Percentiles rank a stretch among this genome's conserved stretches.
Conservation (phyloP, 768 basidiomycete species). For the Lactarius tabidus region DNA sequence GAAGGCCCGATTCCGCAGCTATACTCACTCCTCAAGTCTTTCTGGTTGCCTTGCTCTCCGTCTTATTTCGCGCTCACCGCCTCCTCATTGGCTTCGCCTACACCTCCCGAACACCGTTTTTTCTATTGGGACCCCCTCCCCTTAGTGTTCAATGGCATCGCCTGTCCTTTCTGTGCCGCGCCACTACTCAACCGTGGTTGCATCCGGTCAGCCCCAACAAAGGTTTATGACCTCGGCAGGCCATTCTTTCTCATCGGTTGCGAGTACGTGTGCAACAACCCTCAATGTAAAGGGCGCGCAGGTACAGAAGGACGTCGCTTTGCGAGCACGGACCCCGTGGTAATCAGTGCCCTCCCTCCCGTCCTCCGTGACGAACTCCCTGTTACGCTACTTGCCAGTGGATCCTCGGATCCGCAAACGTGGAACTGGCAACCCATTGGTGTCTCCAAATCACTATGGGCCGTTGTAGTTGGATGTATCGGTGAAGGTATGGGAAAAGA, state of each 20-base stretch:
- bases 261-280: slow-evolving; percentile 63
- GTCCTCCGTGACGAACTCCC: slow-evolving; percentile 74
- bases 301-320: slow-evolving; percentile 57
- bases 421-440: slow-evolving; percentile 81
- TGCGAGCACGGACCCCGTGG: slow-evolving; percentile 67
- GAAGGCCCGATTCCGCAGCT: slow-evolving; percentile 55
- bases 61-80: slow-evolving; percentile 74
- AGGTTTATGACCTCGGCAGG: slow-evolving; percentile 73
- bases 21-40: slow-evolving; percentile 76
- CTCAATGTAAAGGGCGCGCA: slow-evolving; percentile 42
- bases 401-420: slow-evolving; percentile 43
- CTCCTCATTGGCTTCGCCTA: slow-evolving; percentile 62
- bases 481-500: slow-evolving; percentile 58
- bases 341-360: slow-evolving; percentile 63
- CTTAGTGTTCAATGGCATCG: slow-evolving; percentile 76
- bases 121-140: slow-evolving; percentile 87
- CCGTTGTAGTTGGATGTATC: slow-evolving; percentile 60
- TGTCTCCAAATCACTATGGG: slow-evolving; percentile 68
- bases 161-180: slow-evolving; percentile 60
- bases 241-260: slow-evolving; percentile 86
- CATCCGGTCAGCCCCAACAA: slow-evolving; percentile 70
- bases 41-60: slow-evolving; percentile 79
- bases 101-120: slow-evolving; percentile 70
- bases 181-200: slow-evolving; percentile 65
- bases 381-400: slow-evolving; percentile 53